A percentile compares a stretch with the other conserved stretches of the same genome.
phyloP scores from a whole-genome alignment of 2,329 filamentous ascomycete species.

The Exophiala viscosa region DNA sequence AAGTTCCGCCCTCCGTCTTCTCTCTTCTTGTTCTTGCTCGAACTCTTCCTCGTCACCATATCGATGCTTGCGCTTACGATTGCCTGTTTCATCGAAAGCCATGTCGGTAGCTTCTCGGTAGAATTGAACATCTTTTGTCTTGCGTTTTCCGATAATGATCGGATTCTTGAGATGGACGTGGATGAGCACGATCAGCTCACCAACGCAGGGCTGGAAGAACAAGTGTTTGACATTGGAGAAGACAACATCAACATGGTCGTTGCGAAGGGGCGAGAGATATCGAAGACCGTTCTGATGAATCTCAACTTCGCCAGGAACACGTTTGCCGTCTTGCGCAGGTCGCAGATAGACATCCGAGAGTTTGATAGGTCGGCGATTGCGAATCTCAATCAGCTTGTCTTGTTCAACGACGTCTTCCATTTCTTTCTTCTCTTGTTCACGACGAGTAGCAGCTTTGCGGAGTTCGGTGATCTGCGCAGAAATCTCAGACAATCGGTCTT shows the following conservation, averaged over 20 bases:
- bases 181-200: conserved; percentile 95
- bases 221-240: conserved; percentile 98
- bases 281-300: conserved; percentile 99
- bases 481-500: conserved; percentile 84
- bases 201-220: conserved; percentile 96
- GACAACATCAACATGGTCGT: conserved; percentile 84
- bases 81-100: conserved; percentile 97
- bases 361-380: conserved; percentile 85
- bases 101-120: conserved; percentile 97
- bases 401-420: conserved; percentile 99
- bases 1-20: conserved; percentile 81
- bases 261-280: conserved; percentile 77
- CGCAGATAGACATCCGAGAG: conserved; percentile 94
- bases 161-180: conserved; percentile 97
- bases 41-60: conserved; percentile 99
- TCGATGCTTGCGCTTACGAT: conserved; percentile 93
- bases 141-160: conserved; percentile 97
- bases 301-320: conserved; percentile 90
- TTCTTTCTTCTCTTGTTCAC: conserved; percentile 98
- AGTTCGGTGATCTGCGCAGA: conserved; percentile 91
- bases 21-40: conserved; percentile 95
- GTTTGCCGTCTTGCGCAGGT: conserved; percentile 92
- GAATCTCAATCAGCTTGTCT: conserved; percentile 91
- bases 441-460: conserved; percentile 86
- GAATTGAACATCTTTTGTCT: conserved; percentile 98